A percentile compares a stretch with the other conserved stretches of the same genome.
Conservation (phyloP, 768 basidiomycete genomes). For the Cyclocybe cylindracea region DNA sequence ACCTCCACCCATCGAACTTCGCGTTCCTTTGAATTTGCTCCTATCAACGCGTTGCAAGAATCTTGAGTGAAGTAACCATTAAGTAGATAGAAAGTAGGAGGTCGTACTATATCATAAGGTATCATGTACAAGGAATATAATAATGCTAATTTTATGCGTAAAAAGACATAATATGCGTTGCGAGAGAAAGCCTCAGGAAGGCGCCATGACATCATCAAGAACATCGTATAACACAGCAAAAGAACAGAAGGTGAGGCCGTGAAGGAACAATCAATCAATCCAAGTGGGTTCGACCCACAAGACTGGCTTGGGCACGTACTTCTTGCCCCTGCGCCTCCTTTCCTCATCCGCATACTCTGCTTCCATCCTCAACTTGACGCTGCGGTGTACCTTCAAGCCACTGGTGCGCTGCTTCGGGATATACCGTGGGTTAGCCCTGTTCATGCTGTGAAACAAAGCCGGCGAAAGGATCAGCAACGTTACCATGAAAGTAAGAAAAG, state of each 20-base stretch:
- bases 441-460: constrained; percentile 25
- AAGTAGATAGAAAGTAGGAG: too few species aligned
- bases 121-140: too few species aligned
- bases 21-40: too few species aligned
- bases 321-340: constrained; percentile 26
- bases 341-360: constrained; percentile 39
- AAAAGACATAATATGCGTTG: too few species aligned
- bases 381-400: constrained; percentile 51
- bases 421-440: constrained; percentile 35
- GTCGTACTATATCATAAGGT: too few species aligned
- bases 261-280: constrained; percentile 28
- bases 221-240: too few species aligned
- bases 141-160: too few species aligned
- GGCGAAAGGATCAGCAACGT: neutral
- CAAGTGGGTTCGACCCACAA: constrained; percentile 33
- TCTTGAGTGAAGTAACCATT: too few species aligned
- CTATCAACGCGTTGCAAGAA: too few species aligned
- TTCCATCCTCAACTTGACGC: constrained; percentile 55
- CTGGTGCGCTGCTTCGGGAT: constrained; percentile 42
- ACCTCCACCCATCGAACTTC: constrained; percentile 9
- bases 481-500: neutral
- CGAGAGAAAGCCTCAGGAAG: too few species aligned
- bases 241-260: neutral
- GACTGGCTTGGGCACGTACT: constrained; percentile 28
- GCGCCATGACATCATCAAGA: too few species aligned